A percentile compares a stretch with the other conserved stretches of the same genome.
phyloP scores from a whole-genome alignment of 495 filamentous ascomycete species.

The Parmelia sp. region DNA sequence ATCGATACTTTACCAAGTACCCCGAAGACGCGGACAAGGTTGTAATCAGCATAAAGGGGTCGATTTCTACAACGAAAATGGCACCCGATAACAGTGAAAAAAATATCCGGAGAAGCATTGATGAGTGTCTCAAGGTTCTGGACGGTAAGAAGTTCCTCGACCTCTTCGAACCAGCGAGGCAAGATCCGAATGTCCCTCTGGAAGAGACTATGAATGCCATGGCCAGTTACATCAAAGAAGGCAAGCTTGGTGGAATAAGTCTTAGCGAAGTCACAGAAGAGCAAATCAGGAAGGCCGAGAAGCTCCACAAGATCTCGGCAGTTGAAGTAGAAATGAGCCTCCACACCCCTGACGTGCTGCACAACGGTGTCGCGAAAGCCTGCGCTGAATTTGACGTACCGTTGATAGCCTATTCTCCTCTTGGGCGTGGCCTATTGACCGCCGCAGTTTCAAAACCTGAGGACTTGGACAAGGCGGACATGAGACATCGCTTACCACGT shows the following conservation, averaged over 20 bases:
- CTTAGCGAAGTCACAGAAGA: slow-evolving; percentile 66
- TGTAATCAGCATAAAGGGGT: slow-evolving; percentile 57
- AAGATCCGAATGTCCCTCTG: slow-evolving; percentile 57
- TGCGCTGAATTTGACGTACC: slow-evolving; percentile 69
- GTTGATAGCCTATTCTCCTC: slow-evolving; percentile 60
- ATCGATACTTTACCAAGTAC: slow-evolving; percentile 54
- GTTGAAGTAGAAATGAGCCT: slow-evolving; percentile 80
- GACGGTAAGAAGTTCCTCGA: slow-evolving; percentile 68
- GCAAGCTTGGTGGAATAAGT: slow-evolving; percentile 72
- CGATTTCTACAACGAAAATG: slow-evolving; percentile 30
- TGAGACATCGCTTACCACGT: slow-evolving; percentile 49
- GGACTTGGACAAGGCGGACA: slow-evolving; percentile 58
- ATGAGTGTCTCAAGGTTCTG: slow-evolving; percentile 51
- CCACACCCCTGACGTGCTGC: slow-evolving; percentile 58
- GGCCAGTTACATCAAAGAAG: slow-evolving; percentile 61
- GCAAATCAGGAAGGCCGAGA: slow-evolving; percentile 67
- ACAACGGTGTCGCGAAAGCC: slow-evolving; percentile 65
- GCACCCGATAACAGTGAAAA: slow-evolving; percentile 55
- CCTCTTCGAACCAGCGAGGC: slow-evolving; percentile 70
- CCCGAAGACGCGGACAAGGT: slow-evolving; percentile 56
- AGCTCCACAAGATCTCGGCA: slow-evolving; percentile 60
- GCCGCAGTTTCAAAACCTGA: slow-evolving; percentile 54
- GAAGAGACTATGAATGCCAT: slow-evolving; percentile 50
- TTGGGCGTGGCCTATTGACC: slow-evolving; percentile 49
- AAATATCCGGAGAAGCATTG: slow-evolving; percentile 58